Evolutionary conservation across 1,284 basidiomycete species (phyloP), one percentile per base, ranked within the genome.

Genomic region (Ustilago lituana): DNA sequence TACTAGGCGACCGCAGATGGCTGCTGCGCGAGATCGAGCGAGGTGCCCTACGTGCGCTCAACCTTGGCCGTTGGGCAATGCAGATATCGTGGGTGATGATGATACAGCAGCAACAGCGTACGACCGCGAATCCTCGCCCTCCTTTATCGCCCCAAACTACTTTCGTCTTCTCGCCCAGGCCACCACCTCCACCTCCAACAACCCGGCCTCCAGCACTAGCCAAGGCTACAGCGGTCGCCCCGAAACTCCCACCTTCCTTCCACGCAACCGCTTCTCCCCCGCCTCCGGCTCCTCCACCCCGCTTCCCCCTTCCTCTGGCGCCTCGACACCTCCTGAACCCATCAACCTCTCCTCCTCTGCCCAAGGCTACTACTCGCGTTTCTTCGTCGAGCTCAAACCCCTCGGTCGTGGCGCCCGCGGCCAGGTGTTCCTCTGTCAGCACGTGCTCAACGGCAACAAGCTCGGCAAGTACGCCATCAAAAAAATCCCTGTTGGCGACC

Each of bases 401-500:
- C 85, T 95, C 2, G 94, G 94, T 0, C 93, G 94, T 87, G 94
- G 94, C 37, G 93, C 93, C 0, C 92, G 93, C 74, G 94, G 94
- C 0, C 90, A 86, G 29, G 94, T 97, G 0, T 95, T 86, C 80
- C 84, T 94, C 5, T 94, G 92, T 76, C 73, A 93, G 89, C 91
- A 93, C 80, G 85, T 93, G 27, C 82, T 93, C 32, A 89, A 93
- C 69, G 90, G 89, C 5, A 92, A 92, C 78, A 84, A 87, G 26
- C 85, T 93, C 11, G 90, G 90, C 87, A 67, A 60, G 84, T 74
- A 73, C 32, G 94, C 94, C 0, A 91, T 97, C 48, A 97, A 97
- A 84, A 96, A 95, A 82, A 92, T 97, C 31, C 93, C 93, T 0
- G 91, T 97, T 0, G 93, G 94, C 29, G 88, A 92, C 7, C 66